Conservation (phyloP, 805 yeast genomes). For the Metschnikowia henanensis region DNA sequence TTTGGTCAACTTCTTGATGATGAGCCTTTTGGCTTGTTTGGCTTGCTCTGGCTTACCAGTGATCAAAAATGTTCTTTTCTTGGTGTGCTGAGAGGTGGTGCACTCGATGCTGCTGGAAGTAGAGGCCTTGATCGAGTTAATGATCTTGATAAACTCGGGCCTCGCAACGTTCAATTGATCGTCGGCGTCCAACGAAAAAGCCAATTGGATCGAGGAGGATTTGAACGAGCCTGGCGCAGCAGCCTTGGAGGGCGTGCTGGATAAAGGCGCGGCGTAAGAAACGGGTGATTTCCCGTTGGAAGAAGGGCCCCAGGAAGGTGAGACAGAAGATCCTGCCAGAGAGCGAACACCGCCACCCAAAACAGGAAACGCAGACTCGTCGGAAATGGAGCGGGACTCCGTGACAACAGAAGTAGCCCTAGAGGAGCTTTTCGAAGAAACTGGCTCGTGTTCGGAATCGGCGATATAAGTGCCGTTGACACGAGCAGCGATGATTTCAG, state of each 20-base stretch:
- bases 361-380: slow-evolving; percentile 64
- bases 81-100: slow-evolving; percentile 71
- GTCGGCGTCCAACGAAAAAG: slow-evolving; percentile 70
- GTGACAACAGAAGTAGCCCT: slow-evolving; percentile 8
- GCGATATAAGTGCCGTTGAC: slow-evolving; percentile 27
- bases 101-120: slow-evolving; percentile 75
- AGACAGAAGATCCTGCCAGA: slow-evolving; percentile 20
- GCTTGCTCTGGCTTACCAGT: slow-evolving; percentile 72
- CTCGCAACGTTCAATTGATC: slow-evolving; percentile 64
- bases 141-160: slow-evolving; percentile 66
- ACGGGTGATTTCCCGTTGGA: slow-evolving; percentile 24
- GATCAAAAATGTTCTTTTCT: slow-evolving; percentile 79
- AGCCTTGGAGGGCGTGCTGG: slow-evolving; percentile 7
- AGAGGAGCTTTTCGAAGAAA: background rate
- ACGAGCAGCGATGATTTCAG: slow-evolving; percentile 50
- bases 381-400: slow-evolving; percentile 41
- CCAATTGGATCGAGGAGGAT: slow-evolving; percentile 69
- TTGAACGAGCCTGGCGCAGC: slow-evolving; percentile 24
- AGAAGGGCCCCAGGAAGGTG: slow-evolving; percentile 43
- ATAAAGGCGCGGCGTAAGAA: slow-evolving; percentile 21
- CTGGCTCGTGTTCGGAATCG: slow-evolving; percentile 17
- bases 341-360: slow-evolving; percentile 47
- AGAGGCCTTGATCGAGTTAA: slow-evolving; percentile 58
- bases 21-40: slow-evolving; percentile 67
- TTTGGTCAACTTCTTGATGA: slow-evolving; percentile 73